Base-by-base conservation (phyloP, 1,139 yeast genomes). In the Starmera stellimalicola region DNA sequence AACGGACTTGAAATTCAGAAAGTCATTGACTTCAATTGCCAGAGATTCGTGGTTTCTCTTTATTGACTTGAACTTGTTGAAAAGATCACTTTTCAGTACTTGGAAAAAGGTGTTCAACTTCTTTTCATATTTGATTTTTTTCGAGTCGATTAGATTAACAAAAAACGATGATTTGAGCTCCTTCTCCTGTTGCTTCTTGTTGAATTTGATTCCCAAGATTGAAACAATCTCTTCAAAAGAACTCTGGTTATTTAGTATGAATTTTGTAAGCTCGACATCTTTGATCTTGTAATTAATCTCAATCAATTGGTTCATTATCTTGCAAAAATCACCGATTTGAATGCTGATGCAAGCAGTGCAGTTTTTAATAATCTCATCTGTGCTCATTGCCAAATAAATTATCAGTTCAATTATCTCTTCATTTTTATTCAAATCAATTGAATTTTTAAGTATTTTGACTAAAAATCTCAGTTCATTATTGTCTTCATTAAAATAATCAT, bases 11-110 rank as follows among this genome's bases (percentile, higher is more conserved):
- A 69, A 74, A 35, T 58, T 63, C 40, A 79, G 55, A 39, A 70
- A 77, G 34, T 66, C 68, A 33, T 79, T 76, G 16, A 78, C 61
- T 46, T 77, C 82, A 32, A 73, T 66, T 1, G 88, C 87, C 9
- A 78, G 47, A 4, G 53, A 47, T 47, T 79, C 88, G 52, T 80
- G 82, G 19, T 62, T 65, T 33, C 49, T 44, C 41, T 66, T 71
- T 27, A 72, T 46, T 22, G 49, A 55, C 19, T 40, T 37, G 23
- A 36, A 49, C 39, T 40, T 47, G 32, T 35, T 48, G 33, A 39
- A 33, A 16, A 55, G 44, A 35, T 50, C 47, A 7, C 39, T 33
- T 35, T 54, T 51, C 5, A 48, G 39, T 5, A 40, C 42, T 6
- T 42, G 40, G 30, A 61, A 49, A 11, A 50, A 49, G 2, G 47